Evolutionary conservation across 352 stramenopile species (phyloP), one percentile per base, ranked within the genome.

Genomic region (Stephanocyclus meneghinianus): DNA sequence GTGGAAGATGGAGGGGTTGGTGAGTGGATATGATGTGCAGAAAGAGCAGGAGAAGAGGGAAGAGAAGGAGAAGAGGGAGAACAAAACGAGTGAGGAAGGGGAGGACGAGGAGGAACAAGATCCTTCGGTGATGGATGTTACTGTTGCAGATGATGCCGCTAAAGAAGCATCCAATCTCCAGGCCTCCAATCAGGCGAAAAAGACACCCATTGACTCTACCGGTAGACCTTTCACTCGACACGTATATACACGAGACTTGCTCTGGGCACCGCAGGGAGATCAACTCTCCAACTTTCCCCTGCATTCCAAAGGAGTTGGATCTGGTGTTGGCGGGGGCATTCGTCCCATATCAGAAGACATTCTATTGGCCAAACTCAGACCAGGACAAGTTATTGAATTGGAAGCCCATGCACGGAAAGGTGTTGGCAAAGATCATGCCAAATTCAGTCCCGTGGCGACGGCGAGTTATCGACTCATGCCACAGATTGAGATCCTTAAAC

Each of bases 391-490:
- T 57, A 98, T 99, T 78, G 95, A 95, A 55, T 89, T 98, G 9
- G 96, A 98, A 81, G 95, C 95, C 21, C 95, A 98, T 83, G 97
- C 93, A 61, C 91, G 94, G 21, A 97, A 97, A 84, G 96, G 96
- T 29, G 92, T 98, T 4, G 97, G 96, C 21, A 98, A 98, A 74
- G 96, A 98, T 83, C 97, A 99, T 87, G 96, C 97, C 62, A 99
- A 99, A 86, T 99, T 96, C 77, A 98, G 95, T 26, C 97, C 97
- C 1, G 96, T 99, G 16, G 93, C 95, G 0, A 99, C 96, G 4
- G 97, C 96, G 21, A 97, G 93, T 64, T 99, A 99, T 89, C 90
- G 95, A 50, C 74, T 98, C 63, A 92, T 97, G 83, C 95, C 95
- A 3, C 87, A 96, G 67, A 88, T 95, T 35, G 77, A 86, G 47